Base-by-base conservation (phyloP, 176 grass and related monocot species). In the Bonia amplexicaulis region DNA sequence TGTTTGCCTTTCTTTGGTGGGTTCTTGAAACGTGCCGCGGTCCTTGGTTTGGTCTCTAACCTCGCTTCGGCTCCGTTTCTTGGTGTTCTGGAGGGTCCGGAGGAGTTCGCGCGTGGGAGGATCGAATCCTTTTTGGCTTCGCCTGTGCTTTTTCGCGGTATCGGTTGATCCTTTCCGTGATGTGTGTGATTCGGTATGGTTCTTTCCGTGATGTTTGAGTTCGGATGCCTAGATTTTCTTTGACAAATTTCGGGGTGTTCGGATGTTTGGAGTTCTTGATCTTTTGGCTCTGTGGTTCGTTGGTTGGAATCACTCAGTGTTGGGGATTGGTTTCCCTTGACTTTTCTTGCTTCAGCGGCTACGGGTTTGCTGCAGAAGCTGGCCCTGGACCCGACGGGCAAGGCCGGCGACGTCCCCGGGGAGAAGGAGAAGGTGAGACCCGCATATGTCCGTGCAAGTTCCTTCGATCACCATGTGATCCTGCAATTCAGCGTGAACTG, bases 311-410 rank as follows among this genome's bases (percentile, higher is more conserved):
- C 61, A 49, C 54, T 66, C 23, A 5, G 11, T 62, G 59, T 16
- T 31, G 13, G 13, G 59, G 11, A 27, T 27, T 53, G 41, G 23
- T 73, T 82, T 73, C 35, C 80, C 80, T 84, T 88, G 33, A 88
- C 52, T 6, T 52, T 66, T 88, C 10, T 69, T 42, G 25, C 64
- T 29, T 15, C 62, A 81, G 86, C 85, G 81, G 63, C 86, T 62
- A 75, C 54, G 29, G 82, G 81, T 81, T 84, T 88, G 67, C 71
- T 85, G 17, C 76, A 91, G 31, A 85, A 88, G 35, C 44, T 91
- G 29, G 76, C 3, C 39, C 23, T 88, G 47, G 86, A 88, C 42
- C 23, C 85, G 11, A 80, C 35, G 55, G 64, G 19, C 55, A 75
- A 85, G 39, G 35, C 65, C 64, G 9, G 12, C 16, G 54, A 88